Percentiles rank a stretch among this genome's conserved stretches.
These are phyloP conservation scores for Aspergillus sp. DNA, from an alignment of 2,329 filamentous ascomycete genomes.

Conservation along the genomic window DNA sequence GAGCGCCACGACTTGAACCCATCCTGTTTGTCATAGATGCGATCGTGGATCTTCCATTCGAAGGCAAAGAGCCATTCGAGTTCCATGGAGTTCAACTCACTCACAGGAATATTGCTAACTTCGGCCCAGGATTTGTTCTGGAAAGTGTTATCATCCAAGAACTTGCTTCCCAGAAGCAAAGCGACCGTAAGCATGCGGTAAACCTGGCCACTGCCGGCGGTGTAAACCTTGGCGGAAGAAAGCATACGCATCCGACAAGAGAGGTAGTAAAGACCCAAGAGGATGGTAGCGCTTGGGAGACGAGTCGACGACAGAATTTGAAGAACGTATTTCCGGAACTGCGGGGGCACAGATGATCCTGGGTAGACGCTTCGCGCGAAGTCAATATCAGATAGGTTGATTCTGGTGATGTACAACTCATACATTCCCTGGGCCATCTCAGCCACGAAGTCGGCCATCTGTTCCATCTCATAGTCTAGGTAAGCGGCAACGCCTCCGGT, in stretches of 20 bases:
- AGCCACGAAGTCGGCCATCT: constrained; percentile 92
- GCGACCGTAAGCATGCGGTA: constrained; percentile 86
- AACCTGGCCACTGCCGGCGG: constrained; percentile 65
- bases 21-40: constrained; percentile 70
- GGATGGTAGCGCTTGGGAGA: constrained; percentile 84
- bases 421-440: constrained; percentile 80
- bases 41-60: constrained; percentile 81
- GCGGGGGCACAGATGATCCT: constrained; percentile 61
- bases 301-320: constrained; percentile 89
- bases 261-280: constrained; percentile 86
- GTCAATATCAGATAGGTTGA: constrained; percentile 63
- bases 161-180: constrained; percentile 88
- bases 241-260: constrained; percentile 78
- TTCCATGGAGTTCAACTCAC: constrained; percentile 82
- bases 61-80: constrained; percentile 83
- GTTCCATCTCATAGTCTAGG: constrained; percentile 94
- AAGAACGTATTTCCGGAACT: constrained; percentile 88
- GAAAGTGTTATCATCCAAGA: constrained; percentile 94
- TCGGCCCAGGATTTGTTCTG: constrained; percentile 97
- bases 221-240: constrained; percentile 56
- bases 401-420: constrained; percentile 56
- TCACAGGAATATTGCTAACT: constrained; percentile 83
- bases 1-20: constrained; percentile 66
- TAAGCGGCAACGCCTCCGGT: constrained; percentile 87
- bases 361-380: constrained; percentile 63